Conservation (phyloP, 2,329 filamentous ascomycete genomes). For the Aspergillus quadrilineatus region DNA sequence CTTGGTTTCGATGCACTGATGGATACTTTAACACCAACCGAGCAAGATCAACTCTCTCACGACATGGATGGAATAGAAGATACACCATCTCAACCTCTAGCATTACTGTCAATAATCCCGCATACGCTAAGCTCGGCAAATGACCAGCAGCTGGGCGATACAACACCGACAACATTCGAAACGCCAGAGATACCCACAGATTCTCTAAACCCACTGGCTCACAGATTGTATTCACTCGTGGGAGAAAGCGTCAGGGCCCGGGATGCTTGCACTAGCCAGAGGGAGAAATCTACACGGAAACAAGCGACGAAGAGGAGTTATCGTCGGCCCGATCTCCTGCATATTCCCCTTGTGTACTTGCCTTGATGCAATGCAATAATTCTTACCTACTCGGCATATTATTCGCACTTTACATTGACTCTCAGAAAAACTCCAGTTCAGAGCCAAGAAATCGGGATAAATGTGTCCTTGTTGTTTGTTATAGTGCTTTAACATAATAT, state of each 20-base stretch:
- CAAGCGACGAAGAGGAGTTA: background rate
- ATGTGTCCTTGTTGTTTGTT: background rate
- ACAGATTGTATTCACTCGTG: slow-evolving; percentile 14
- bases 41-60: slow-evolving; percentile 18
- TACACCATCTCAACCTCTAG: slow-evolving; percentile 11
- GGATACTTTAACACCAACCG: slow-evolving; percentile 4
- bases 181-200: slow-evolving; percentile 4
- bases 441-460: background rate
- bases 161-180: slow-evolving; percentile 1
- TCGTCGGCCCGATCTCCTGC: slow-evolving; percentile 8
- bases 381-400: background rate
- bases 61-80: slow-evolving; percentile 20
- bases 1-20: slow-evolving; percentile 24
- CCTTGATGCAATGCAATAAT: slow-evolving; percentile 1
- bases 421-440: background rate
- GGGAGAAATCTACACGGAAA: background rate
- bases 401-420: background rate
- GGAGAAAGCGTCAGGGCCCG: slow-evolving; percentile 15
- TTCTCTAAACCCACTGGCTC: slow-evolving; percentile 13
- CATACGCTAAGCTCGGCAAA: slow-evolving; percentile 13
- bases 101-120: slow-evolving; percentile 21
- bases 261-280: slow-evolving; percentile 9
- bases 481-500: background rate
- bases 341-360: slow-evolving; percentile 18
- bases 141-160: slow-evolving; percentile 16